Conservation (phyloP, 2,329 filamentous ascomycete species). For the Xylariomycetidae sp. region DNA sequence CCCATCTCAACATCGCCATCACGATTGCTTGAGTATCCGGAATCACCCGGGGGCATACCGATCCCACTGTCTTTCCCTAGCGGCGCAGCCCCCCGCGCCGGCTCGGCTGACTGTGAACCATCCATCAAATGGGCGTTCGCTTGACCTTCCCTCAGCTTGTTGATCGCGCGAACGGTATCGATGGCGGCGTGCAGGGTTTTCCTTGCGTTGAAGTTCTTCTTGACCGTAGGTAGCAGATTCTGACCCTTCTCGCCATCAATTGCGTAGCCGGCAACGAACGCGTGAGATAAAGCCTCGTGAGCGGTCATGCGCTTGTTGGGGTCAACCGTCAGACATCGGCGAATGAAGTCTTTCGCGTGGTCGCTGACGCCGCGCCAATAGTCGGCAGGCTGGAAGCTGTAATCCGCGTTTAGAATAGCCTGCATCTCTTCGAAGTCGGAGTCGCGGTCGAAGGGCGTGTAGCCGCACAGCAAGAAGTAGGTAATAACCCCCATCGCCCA, state of each 20-base stretch:
- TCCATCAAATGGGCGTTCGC: slow-evolving; percentile 50
- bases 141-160: slow-evolving; percentile 61
- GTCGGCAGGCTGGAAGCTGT: slow-evolving; percentile 87
- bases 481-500: slow-evolving; percentile 99
- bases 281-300: slow-evolving; percentile 66
- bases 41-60: slow-evolving; percentile 35
- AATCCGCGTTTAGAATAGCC: slow-evolving; percentile 93
- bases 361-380: slow-evolving; percentile 95
- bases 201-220: slow-evolving; percentile 69
- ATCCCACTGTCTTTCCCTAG: slow-evolving; percentile 39
- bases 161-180: slow-evolving; percentile 65
- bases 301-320: slow-evolving; percentile 83
- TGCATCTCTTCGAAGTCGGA: slow-evolving; percentile 99
- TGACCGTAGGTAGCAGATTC: slow-evolving; percentile 62
- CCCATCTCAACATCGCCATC: slow-evolving; percentile 43
- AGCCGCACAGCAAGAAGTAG: slow-evolving; percentile 95
- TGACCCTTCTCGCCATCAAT: slow-evolving; percentile 45
- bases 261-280: slow-evolving; percentile 54
- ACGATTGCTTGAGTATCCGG: slow-evolving; percentile 40
- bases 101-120: slow-evolving; percentile 48
- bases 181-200: slow-evolving; percentile 64
- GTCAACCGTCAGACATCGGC: slow-evolving; percentile 85
- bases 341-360: slow-evolving; percentile 85
- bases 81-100: slow-evolving; percentile 32
- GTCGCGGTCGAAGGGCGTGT: slow-evolving; percentile 96